These are phyloP conservation scores for Ananas comosus DNA, from an alignment of 176 grass and related monocot genomes.

Conservation along the genomic window DNA sequence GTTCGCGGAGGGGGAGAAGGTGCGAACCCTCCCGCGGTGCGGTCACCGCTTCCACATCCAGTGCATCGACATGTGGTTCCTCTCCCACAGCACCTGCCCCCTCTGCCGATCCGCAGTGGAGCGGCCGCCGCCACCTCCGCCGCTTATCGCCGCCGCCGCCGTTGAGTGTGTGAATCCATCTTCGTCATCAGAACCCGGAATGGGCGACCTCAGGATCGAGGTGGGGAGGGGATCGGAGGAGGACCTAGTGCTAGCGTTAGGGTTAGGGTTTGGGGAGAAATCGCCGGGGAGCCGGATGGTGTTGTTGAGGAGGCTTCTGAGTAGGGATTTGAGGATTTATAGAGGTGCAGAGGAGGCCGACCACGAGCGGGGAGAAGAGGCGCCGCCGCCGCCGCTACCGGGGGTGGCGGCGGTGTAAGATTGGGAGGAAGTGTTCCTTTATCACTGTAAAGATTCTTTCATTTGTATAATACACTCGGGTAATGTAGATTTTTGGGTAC, in stretches of 20 bases:
- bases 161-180: not conserved
- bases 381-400: slow-evolving; percentile 8
- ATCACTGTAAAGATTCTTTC: not conserved
- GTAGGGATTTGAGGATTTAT: slow-evolving; percentile 13
- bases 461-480: not conserved
- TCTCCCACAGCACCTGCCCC: slow-evolving; percentile 41
- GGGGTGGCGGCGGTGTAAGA: not conserved
- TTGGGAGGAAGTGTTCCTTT: not conserved
- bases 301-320: slow-evolving; percentile 24
- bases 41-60: slow-evolving; percentile 52
- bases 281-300: slow-evolving; percentile 8
- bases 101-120: slow-evolving; percentile 49
- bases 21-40: slow-evolving; percentile 41
- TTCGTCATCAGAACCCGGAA: not conserved
- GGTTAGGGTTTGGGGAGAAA: not conserved
- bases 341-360: slow-evolving; percentile 18
- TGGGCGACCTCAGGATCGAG: slow-evolving; percentile 3
- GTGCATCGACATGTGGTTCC: slow-evolving; percentile 67
- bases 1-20: slow-evolving; percentile 36
- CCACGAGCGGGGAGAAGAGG: slow-evolving; percentile 7
- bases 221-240: not conserved
- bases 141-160: not conserved
- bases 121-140: not conserved
- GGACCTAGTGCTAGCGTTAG: not conserved
- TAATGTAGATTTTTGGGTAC: too few species aligned